Percentiles rank a stretch among this genome's conserved stretches.
phyloP scores from a whole-genome alignment of 352 stramenopile species.

The Phytopythium aichiense region DNA sequence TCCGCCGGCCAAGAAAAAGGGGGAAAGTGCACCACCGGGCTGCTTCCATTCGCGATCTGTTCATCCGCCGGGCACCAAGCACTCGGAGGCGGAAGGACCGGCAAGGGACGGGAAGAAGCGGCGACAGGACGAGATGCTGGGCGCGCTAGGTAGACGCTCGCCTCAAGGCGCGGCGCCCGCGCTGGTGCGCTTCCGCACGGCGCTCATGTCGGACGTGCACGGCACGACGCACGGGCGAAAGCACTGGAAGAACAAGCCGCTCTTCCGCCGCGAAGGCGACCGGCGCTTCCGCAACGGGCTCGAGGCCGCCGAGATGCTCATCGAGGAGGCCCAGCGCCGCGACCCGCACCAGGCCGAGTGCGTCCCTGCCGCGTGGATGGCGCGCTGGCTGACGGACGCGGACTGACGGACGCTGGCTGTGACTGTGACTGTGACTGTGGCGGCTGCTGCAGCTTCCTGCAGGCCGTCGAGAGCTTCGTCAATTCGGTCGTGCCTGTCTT shows the following conservation, averaged over 20 bases:
- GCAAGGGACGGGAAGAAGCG: no score
- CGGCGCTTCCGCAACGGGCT: slow-evolving; percentile 95
- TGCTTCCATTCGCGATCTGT: background rate
- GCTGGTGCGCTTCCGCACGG: slow-evolving; percentile 31
- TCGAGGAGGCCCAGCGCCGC: slow-evolving; percentile 67
- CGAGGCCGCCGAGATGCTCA: slow-evolving; percentile 94
- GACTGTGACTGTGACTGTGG: background rate
- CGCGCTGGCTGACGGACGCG: background rate
- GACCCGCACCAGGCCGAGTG: slow-evolving; percentile 61
- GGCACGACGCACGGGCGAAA: slow-evolving; percentile 87
- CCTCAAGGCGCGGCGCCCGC: slow-evolving; percentile 9
- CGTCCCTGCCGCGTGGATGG: background rate
- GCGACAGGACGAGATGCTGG: background rate
- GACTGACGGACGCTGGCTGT: background rate
- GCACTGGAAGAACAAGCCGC: slow-evolving; percentile 95
- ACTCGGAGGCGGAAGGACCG: no score
- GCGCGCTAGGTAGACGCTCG: background rate
- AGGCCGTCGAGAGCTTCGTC: slow-evolving; percentile 75
- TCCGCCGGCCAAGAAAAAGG: background rate
- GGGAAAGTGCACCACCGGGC: background rate
- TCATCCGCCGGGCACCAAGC: background rate
- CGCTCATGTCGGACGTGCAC: slow-evolving; percentile 88
- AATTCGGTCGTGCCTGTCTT: slow-evolving; percentile 85
- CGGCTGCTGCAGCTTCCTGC: slow-evolving; percentile 36
- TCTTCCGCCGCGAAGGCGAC: slow-evolving; percentile 95